A percentile compares a stretch with the other conserved stretches of the same genome.
These are phyloP conservation scores for Auriscalpium vulgare DNA, from an alignment of 768 basidiomycete genomes.

Conservation along the genomic window DNA sequence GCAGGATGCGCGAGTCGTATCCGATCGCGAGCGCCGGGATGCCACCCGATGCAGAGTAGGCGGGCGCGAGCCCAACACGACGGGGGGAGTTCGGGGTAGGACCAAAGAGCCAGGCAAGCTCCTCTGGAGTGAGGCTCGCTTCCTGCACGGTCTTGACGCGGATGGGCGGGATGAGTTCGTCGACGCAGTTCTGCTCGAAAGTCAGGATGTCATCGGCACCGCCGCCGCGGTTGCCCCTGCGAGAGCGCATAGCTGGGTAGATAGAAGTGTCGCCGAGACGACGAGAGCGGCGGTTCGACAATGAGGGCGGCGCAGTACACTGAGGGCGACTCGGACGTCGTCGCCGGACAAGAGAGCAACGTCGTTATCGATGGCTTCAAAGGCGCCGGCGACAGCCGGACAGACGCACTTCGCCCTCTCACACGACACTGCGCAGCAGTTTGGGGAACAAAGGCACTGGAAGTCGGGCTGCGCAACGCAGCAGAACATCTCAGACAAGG, in stretches of 20 bases:
- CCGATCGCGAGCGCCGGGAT: slow-evolving; percentile 42
- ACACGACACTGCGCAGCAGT: too few species aligned
- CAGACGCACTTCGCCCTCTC: too few species aligned
- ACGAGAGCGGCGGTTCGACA: too few species aligned
- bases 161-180: slow-evolving; percentile 16
- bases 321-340: too few species aligned
- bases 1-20: slow-evolving; percentile 22
- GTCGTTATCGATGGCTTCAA: too few species aligned
- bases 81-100: slow-evolving; percentile 14
- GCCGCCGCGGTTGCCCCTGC: neutral
- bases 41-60: slow-evolving; percentile 36
- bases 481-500: too few species aligned
- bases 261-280: neutral
- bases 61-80: slow-evolving; percentile 43
- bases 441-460: too few species aligned
- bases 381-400: too few species aligned
- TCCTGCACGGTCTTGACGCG: slow-evolving; percentile 16
- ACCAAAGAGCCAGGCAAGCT: slow-evolving; percentile 12
- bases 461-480: too few species aligned
- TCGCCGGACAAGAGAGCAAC: too few species aligned
- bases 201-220: neutral
- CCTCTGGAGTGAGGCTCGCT: slow-evolving; percentile 13
- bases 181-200: slow-evolving; percentile 21
- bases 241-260: neutral
- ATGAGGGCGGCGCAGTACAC: too few species aligned